Evolutionary conservation across 2,329 filamentous ascomycete genomes (phyloP).

Genomic region (Akanthomyces muscarius): DNA sequence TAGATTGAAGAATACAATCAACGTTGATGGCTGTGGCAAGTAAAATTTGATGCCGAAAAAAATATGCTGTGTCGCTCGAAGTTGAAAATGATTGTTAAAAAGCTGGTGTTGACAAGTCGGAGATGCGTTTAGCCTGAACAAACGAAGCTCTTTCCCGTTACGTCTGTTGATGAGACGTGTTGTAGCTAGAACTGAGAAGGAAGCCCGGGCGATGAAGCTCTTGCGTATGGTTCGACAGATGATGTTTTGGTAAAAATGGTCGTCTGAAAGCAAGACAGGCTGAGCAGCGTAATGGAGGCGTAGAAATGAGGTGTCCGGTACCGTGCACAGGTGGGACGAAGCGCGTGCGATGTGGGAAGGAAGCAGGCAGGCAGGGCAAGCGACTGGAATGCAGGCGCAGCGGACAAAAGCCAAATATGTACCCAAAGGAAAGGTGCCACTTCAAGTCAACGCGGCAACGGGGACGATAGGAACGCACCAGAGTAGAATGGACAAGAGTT

Average conservation of each 20-base stretch:
- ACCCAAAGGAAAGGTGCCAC: neutral
- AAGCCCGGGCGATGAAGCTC: constrained; percentile 6
- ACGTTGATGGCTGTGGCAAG: neutral
- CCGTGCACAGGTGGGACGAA: neutral
- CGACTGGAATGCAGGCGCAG: constrained; percentile 16
- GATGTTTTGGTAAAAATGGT: neutral
- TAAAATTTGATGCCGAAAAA: constrained; percentile 7
- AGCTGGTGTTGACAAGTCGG: neutral
- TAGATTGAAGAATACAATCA: neutral
- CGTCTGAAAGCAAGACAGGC: neutral
- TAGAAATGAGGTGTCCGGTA: neutral
- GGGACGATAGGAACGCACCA: constrained; percentile 11
- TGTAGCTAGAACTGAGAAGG: neutral
- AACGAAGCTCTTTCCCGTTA: neutral
- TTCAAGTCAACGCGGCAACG: constrained; percentile 13
- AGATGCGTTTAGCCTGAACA: neutral
- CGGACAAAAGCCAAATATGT: neutral
- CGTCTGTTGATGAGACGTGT: neutral
- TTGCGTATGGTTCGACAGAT: neutral
- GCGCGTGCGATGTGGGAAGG: neutral
- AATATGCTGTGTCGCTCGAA: constrained; percentile 9
- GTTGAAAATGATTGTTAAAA: neutral
- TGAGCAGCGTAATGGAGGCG: neutral
- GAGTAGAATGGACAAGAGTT: neutral
- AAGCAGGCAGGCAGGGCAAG: neutral